Evolutionary conservation across 257 asterid genomes (phyloP), one percentile per base, ranked within the genome.

Genomic region (Craterostigma plantagineum): DNA sequence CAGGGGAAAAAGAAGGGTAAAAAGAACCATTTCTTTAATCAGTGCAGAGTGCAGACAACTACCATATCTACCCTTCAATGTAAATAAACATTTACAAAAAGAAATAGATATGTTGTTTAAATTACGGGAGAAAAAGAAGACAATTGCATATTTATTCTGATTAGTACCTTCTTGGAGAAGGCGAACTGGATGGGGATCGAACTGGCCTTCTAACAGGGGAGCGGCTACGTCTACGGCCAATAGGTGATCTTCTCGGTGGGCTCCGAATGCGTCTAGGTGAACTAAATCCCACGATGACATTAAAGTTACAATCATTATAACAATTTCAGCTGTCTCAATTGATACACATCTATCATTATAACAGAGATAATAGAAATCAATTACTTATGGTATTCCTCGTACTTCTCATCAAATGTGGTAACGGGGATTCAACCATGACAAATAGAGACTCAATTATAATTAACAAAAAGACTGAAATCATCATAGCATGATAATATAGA

Each of bases 231-330:
- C 94, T 72, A 42, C 98, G 95, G 44, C 78, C 69, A 43, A 77
- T 14, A 5, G 94, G 91, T 44, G 96, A 86, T 56, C 92, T 77
- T 65, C 91, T 77, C 30, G 91, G 92, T 46, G 96, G 96, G 49
- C 81, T 81, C 48, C 92, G 75, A 38, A 56, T 75, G 36, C 91
- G 86, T 48, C 83, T 75, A 27, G 94, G 98, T 61, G 98, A 90
- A 48, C 98, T 77, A 46, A 43, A 40, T 43, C 41, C 43, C 46
- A 60, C 8, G 8, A 34, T 38, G 38, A 11, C 41, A 40, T 8
- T 18, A 18, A 0, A 8, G 34, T 11, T 9, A 39, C 18, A 10
- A 30, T 47, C 12, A 17, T 50, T 23, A 23, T 6, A 23, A 23
- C 4, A n/a, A n/a, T n/a, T n/a, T 6, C 30, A 23, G 30, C 30